Evolutionary conservation across 768 basidiomycete genomes (phyloP).

Genomic region (Hortiboletus flavorubellus): DNA sequence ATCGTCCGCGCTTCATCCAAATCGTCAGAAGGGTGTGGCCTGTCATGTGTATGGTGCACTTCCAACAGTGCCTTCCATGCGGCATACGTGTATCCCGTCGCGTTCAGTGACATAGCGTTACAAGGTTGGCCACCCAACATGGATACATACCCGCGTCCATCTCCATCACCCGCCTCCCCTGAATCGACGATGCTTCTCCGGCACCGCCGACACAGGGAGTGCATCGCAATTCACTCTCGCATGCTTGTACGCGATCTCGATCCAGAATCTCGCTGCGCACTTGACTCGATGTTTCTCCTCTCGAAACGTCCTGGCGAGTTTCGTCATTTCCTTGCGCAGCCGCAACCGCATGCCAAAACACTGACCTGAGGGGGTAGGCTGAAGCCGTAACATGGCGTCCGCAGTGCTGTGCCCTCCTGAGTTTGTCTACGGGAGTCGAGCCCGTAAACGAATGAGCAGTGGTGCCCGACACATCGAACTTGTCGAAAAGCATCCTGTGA

Average conservation of each 20-base stretch:
- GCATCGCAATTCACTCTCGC: not conserved
- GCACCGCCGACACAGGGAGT: not conserved
- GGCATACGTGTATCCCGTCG: not conserved
- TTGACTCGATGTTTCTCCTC: not conserved
- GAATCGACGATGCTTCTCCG: not conserved
- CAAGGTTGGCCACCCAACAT: not conserved
- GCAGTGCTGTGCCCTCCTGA: not conserved
- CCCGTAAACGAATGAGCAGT: not conserved
- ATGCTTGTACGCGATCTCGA: not conserved
- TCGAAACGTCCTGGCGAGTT: not conserved
- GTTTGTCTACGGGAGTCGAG: not conserved
- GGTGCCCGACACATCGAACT: no score
- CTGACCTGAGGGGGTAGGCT: not conserved
- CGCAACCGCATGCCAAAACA: not conserved
- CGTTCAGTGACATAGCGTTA: not conserved
- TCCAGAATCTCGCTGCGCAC: not conserved
- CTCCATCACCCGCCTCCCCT: not conserved
- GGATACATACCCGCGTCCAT: not conserved
- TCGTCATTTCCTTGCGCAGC: not conserved
- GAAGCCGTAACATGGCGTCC: not conserved
- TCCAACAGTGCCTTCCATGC: not conserved
- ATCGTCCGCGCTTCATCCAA: not conserved
- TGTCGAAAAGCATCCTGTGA: no score
- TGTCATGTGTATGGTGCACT: not conserved
- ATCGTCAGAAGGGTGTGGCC: not conserved